Percentiles rank a stretch among this genome's conserved stretches.
Evolutionary conservation across 208 protist genomes (phyloP).

Genomic region (Leishmania turanica): DNA sequence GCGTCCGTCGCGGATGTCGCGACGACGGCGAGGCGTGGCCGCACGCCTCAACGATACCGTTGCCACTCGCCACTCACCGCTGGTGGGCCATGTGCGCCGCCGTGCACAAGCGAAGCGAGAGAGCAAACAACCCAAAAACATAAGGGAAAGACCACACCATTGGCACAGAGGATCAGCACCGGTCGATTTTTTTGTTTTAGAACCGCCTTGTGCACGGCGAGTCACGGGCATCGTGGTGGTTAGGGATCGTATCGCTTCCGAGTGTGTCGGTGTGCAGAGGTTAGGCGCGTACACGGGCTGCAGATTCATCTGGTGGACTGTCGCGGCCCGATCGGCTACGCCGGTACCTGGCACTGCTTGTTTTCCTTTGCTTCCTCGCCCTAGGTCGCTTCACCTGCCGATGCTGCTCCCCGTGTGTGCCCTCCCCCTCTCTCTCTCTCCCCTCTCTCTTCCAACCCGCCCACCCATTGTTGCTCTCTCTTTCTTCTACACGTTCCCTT

Average conservation of each 20-base stretch:
- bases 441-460: too few relatives aligned
- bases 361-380: not conserved
- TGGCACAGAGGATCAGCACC: not conserved
- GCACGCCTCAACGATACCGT: not conserved
- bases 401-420: not conserved
- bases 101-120: not conserved
- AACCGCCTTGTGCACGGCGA: not conserved
- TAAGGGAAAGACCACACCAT: not conserved
- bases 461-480: not conserved
- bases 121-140: too few relatives aligned
- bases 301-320: not conserved
- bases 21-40: not conserved
- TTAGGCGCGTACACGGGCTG: not conserved
- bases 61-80: not conserved
- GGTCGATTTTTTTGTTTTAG: not conserved
- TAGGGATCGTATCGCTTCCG: not conserved
- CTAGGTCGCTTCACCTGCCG: not conserved
- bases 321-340: not conserved
- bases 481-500: not conserved
- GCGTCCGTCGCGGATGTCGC: not conserved
- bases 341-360: not conserved
- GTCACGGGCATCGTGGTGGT: not conserved
- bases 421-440: too few relatives aligned
- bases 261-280: not conserved
- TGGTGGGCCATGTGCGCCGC: not conserved